phyloP scores from a whole-genome alignment of 192 early-diverging fungal species.

The Coemansia sp. region DNA sequence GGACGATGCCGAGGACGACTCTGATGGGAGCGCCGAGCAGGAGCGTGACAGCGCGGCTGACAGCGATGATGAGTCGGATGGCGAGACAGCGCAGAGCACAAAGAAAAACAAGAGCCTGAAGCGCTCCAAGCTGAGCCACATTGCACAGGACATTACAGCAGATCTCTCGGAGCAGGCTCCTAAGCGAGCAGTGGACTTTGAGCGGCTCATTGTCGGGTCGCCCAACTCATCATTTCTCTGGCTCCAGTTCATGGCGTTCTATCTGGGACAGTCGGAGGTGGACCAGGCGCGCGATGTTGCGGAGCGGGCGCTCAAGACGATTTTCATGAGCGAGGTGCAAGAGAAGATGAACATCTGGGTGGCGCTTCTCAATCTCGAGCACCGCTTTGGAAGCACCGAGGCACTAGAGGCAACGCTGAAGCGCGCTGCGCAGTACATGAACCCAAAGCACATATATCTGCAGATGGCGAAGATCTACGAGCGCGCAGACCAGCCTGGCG shows the following conservation, averaged over 20 bases:
- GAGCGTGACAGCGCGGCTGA: conserved; percentile 36
- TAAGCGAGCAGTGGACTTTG: conserved; percentile 82
- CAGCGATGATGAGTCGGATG: conserved; percentile 56
- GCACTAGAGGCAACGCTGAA: conserved; percentile 81
- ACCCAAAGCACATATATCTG: conserved; percentile 87
- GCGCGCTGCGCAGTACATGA: conserved; percentile 80
- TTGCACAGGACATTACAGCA: conserved; percentile 68
- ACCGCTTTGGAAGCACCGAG: conserved; percentile 87
- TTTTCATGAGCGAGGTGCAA: conserved; percentile 88
- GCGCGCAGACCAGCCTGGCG: conserved; percentile 70
- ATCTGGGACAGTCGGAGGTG: conserved; percentile 90
- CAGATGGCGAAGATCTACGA: conserved; percentile 91
- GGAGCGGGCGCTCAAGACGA: conserved; percentile 91
- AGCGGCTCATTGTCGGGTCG: conserved; percentile 88
- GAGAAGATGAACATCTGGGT: conserved; percentile 99
- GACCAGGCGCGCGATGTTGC: conserved; percentile 90
- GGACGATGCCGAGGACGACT: conserved; percentile 45
- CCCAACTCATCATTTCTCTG: conserved; percentile 97
- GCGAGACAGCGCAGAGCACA: conserved; percentile 34
- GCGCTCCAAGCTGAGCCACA: conserved; percentile 63
- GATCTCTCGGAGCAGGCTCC: conserved; percentile 70
- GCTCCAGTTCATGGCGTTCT: conserved; percentile 99
- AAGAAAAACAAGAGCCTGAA: conserved; percentile 31
- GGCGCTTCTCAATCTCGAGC: conserved; percentile 93
- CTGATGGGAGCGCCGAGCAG: conserved; percentile 17